Evolutionary conservation across 1,284 basidiomycete species (phyloP).

Genomic region (Pterulicium gracile): DNA sequence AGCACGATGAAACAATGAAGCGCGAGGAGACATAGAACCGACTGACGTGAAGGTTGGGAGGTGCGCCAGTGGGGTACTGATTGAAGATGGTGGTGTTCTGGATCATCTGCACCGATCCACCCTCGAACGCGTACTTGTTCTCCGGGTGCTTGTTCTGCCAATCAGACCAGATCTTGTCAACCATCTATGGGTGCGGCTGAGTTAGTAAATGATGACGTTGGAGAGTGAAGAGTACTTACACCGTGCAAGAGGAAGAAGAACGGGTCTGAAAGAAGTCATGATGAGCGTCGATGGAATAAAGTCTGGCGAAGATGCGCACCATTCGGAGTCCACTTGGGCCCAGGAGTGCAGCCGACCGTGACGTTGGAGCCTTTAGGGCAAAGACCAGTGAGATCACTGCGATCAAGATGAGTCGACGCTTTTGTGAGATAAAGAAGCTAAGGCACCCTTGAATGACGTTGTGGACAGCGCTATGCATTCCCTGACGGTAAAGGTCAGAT

Average conservation of each 20-base stretch:
- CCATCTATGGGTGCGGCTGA: conserved; percentile 18
- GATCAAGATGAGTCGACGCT: not conserved
- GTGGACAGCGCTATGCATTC: conserved; percentile 1
- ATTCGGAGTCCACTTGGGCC: conserved; percentile 1
- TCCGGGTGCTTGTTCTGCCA: conserved; percentile 21
- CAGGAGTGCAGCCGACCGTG: not conserved
- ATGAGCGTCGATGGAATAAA: not conserved
- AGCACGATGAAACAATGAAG: not conserved
- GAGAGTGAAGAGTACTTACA: conserved; percentile 13
- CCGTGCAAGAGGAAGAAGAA: conserved; percentile 28
- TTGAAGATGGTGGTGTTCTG: conserved; percentile 15
- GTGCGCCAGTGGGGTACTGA: conserved; percentile 22
- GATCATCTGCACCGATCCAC: conserved; percentile 20
- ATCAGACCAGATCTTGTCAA: conserved; percentile 28
- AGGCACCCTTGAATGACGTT: not conserved
- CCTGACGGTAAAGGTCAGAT: not conserved
- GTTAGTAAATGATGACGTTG: not conserved
- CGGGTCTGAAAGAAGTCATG: conserved; percentile 18
- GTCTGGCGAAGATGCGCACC: not conserved
- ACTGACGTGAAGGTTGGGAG: conserved; percentile 20
- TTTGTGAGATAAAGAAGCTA: not conserved
- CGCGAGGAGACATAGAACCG: not conserved
- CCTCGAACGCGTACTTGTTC: conserved; percentile 20
- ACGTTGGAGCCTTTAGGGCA: not conserved
- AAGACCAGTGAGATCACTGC: not conserved